Evolutionary conservation across 176 grass and related monocot genomes (phyloP), one percentile per base, ranked within the genome.

Genomic region (Urochloa ruziziensis): DNA sequence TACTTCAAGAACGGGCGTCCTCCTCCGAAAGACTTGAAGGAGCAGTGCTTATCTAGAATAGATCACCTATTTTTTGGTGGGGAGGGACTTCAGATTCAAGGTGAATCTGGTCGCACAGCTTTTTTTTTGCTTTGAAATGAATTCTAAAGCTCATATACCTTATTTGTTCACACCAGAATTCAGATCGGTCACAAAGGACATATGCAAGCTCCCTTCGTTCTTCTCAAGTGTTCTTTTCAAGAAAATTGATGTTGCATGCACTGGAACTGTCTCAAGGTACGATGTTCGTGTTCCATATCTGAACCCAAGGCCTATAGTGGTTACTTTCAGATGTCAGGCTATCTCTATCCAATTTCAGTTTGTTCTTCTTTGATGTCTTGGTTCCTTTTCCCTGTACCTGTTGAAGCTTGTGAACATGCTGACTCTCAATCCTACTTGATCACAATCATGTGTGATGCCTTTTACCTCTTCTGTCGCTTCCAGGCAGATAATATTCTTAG

Each of bases 1-100:
- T 99, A 99, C 80, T 99, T 99, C 83, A 91, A 96, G 81, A 75
- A 99, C 89, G 97, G 97, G 21, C 77, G 86, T 66, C 97, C 97
- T 77, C 87, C 91, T 80, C 67, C 91, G 57, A 96, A 91, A 80
- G 97, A 94, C 74, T 58, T 96, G 65, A 92, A 87, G 84, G 97
- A 99, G 84, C 97, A 96, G 52, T 99, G 91, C 74, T 84, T 99
- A 83, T 96, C 93, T 85, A 95, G 93, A 83, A 62, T 94, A 64
- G 93, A 96, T 78, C 91, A 96, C 70, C 77, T 96, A 74, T 99
- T 99, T 85, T 99, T 96, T 86, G 91, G 93, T 9, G 90, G 91
- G 77, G 97, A 91, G 62, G 97, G 97, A 10, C 85, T 99, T 84
- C 92, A 94, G 80, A 86, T 94, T 73, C 89, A 91, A 88, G 97